Evolutionary conservation across 2,329 filamentous ascomycete genomes (phyloP), one percentile per base, ranked within the genome.

Genomic region (Leptographium radiaticola): DNA sequence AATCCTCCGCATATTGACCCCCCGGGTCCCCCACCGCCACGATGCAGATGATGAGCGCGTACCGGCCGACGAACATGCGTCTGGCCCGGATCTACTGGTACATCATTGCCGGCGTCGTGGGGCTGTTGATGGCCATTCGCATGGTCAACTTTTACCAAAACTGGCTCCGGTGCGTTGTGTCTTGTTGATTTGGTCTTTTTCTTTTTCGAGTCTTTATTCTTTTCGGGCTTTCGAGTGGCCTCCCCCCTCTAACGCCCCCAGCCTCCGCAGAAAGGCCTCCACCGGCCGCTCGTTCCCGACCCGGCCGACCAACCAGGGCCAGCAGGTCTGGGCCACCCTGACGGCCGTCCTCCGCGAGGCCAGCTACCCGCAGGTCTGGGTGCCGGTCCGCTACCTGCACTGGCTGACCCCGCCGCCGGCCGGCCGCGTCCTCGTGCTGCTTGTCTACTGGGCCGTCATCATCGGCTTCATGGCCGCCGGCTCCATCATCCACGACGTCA

Each of bases 11-110:
- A 7, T 6, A 15, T 20, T 2, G 16, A 8, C 15, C 15, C 40
- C 16, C 18, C 15, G 16, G 6, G 15, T 30, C 20, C 11, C n/a
- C 39, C 9, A 25, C 51, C 51, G 31, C 48, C 49, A 51, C 44
- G 33, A 60, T 61, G 58, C 55, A 57, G n/a, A 59, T 59, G 57
- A 65, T 69, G 51, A 67, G 64, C 51, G 64, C 68, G 61, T 74
- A 75, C 61, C 66, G 69, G 55, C 56, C 64, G 1, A 66, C 66
- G 40, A 81, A 81, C 61, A 71, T 71, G 62, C 68, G 67, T 43
- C 70, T 81, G 51, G 78, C 79, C 16, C 70, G 69, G 18, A 71
- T 70, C 2, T 83, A 75, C 61, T 83, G 80, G 80, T 83, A 81
- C 61, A 72, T 79, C 38, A 66, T 80, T 40, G 76, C 71, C 9